phyloP scores from a whole-genome alignment of 2,329 filamentous ascomycete species.

The Pseudopithomyces chartarum region DNA sequence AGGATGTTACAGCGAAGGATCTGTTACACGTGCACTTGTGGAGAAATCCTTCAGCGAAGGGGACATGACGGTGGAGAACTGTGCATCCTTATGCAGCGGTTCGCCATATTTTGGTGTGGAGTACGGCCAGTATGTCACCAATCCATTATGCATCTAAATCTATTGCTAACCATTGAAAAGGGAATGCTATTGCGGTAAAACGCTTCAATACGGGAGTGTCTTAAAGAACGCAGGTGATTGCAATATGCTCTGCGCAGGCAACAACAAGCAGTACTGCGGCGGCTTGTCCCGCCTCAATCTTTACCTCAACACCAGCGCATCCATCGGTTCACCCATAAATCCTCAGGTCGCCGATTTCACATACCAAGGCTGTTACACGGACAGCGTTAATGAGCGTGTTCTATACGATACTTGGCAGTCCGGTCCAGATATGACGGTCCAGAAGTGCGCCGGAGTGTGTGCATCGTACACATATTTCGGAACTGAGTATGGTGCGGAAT shows the following conservation, averaged over 20 bases:
- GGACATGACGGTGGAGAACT: constrained; percentile 44
- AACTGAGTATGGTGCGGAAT: constrained; percentile 23
- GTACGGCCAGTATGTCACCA: constrained; percentile 17
- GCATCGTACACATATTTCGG: constrained; percentile 17
- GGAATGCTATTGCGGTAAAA: constrained; percentile 45
- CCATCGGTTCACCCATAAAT: constrained; percentile 9
- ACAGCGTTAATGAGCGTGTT: constrained; percentile 19
- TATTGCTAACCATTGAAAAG: not conserved
- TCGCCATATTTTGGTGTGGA: constrained; percentile 46
- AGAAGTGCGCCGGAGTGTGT: constrained; percentile 19
- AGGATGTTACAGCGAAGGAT: constrained; percentile 50
- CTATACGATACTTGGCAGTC: constrained; percentile 8
- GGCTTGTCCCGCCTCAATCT: constrained; percentile 22
- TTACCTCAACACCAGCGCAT: constrained; percentile 18
- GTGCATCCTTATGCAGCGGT: constrained; percentile 34
- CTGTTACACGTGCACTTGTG: constrained; percentile 28
- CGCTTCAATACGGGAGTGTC: constrained; percentile 28
- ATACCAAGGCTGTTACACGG: constrained; percentile 29
- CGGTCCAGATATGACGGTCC: constrained; percentile 18
- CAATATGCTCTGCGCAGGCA: constrained; percentile 24
- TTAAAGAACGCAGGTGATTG: constrained; percentile 21
- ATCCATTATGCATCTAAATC: not conserved
- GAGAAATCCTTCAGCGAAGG: constrained; percentile 40
- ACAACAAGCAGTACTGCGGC: constrained; percentile 20
- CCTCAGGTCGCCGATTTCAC: constrained; percentile 19